phyloP scores from a whole-genome alignment of 257 asterid species.

The Penstemon davidsonii region DNA sequence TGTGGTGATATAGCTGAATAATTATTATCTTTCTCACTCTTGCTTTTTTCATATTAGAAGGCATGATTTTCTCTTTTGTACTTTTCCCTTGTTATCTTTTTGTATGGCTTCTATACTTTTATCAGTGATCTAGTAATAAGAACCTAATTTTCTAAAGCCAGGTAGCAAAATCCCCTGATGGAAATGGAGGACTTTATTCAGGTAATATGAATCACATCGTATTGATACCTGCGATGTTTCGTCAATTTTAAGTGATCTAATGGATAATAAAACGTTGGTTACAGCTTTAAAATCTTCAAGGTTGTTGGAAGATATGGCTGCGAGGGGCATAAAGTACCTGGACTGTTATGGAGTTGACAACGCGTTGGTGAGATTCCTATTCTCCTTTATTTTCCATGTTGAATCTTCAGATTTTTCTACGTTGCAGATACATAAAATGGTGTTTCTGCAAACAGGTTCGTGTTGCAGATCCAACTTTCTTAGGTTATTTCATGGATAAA shows the following conservation, averaged over 20 bases:
- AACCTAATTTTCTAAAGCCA: conserved; percentile 46
- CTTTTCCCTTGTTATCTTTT: conserved; percentile 12
- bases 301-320: conserved; percentile 88
- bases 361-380: conserved; percentile 68
- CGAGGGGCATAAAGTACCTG: conserved; percentile 78
- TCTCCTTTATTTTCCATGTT: not conserved
- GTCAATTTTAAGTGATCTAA: conserved; percentile 19
- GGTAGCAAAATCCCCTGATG: conserved; percentile 98
- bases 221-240: conserved; percentile 15
- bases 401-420: conserved; percentile 18
- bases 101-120: conserved; percentile 7
- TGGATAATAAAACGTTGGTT: conserved; percentile 21
- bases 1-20: conserved; percentile 1
- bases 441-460: conserved; percentile 64
- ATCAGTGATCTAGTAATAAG: conserved; percentile 20
- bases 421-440: conserved; percentile 16
- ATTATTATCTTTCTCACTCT: not conserved
- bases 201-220: conserved; percentile 43
- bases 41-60: not conserved
- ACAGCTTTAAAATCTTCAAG: conserved; percentile 79
- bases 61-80: conserved; percentile 4
- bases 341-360: conserved; percentile 99
- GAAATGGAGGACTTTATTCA: conserved; percentile 96
- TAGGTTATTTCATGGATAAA: conserved; percentile 92
- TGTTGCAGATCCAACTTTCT: conserved; percentile 91